Conservation (phyloP, 179 eudicot genomes). For the Gypsophila paniculata region DNA sequence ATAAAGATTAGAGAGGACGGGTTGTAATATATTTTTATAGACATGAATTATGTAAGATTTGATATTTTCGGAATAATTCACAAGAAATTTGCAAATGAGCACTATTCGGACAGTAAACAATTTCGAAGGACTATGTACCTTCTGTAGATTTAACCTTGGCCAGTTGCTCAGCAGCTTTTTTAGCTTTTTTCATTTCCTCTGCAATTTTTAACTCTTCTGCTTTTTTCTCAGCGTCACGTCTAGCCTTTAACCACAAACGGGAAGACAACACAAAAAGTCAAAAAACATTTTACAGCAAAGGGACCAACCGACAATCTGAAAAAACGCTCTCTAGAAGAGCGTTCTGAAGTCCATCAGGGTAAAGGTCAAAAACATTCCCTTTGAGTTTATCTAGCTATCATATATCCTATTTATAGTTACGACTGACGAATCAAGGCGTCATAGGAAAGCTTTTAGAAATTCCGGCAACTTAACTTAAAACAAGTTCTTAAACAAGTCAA, state of each 20-base stretch:
- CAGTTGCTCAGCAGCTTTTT: constrained; percentile 59
- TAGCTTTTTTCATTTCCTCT: constrained; percentile 63
- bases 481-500: background rate
- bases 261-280: background rate
- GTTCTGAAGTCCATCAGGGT: background rate
- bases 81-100: background rate
- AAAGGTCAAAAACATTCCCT: background rate
- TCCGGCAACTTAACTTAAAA: background rate
- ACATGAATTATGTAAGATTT: no score
- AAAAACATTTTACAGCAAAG: background rate
- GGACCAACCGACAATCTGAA: background rate
- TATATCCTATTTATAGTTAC: background rate
- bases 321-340: constrained; percentile 8
- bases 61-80: no score
- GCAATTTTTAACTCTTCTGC: constrained; percentile 58
- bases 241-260: constrained; percentile 37
- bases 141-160: constrained; percentile 34
- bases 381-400: background rate
- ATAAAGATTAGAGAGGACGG: no score
- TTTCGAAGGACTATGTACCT: constrained; percentile 33
- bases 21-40: no score
- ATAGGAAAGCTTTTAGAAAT: constrained; percentile 8
- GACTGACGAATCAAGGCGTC: background rate
- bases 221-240: constrained; percentile 52
- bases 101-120: background rate